Evolutionary conservation across 768 basidiomycete species (phyloP), one percentile per base, ranked within the genome.

Genomic region (Kwoniella botswanensis): DNA sequence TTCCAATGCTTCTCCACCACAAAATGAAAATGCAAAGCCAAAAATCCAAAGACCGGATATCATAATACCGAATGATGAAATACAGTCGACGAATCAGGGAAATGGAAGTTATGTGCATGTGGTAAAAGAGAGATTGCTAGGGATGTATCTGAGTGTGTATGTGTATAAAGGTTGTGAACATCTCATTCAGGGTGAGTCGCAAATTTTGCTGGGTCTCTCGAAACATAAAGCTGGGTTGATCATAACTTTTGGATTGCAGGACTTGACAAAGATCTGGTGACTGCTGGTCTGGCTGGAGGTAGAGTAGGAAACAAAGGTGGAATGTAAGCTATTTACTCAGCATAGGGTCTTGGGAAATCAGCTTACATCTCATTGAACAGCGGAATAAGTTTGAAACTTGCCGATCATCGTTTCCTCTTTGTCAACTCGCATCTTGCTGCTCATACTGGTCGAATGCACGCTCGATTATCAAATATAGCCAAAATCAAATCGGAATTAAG

Each of bases 251-350:
- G 10, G 17, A 55, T n/a, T 13, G 24, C 43, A 76, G 92, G 91
- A 17, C 88, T 87, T 13, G 93, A 92, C 4, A 92, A 90, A 74
- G 90, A 91, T 15, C 89, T 89, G 21, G 95, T 98, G 0, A 91
- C 94, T 0, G 88, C 95, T 17, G 95, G 95, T 4, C 85, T 97
- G 24, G 92, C 96, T 29, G 93, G 93, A 2, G 95, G 95, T 0
- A 85, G 95, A 58, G 87, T 97, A 2, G 95, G 95, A 5, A 98
- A 98, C 81, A 98, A 98, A 80, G 89, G 95, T 1, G 93, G 91
- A 17, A 92, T 95, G 79, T 80, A 50, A 72, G 78, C 67, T 13
- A 4, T 15, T 22, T 21, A 6, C 43, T 3, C 15, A 24, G 2
- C 26, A 46, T 24, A 43, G 6, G 10, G n/a, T 41, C 7, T 7